Base-by-base conservation (phyloP, 2,329 filamentous ascomycete genomes). In the Penicillium oxalicum region DNA sequence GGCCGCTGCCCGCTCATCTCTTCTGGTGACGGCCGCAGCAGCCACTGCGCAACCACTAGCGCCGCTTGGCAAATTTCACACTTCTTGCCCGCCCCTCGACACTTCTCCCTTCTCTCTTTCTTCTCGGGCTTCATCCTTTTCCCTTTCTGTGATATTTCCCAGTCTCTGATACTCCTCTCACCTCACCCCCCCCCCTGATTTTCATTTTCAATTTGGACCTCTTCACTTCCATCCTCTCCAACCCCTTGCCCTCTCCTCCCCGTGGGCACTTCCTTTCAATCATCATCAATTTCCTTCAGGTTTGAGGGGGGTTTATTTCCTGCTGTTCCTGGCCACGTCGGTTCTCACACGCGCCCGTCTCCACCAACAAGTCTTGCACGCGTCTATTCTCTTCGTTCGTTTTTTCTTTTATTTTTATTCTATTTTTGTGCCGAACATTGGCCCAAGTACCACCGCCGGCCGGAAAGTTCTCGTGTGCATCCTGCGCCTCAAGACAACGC, bases 1-100 rank as follows among this genome's bases (percentile, higher is more conserved):
- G 29, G 29, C 29, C 29, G 29, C 29, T 24, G 25, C 38, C 25
- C 18, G 18, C 38, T 40, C 25, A 28, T 29, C 32, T 28, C 29
- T 26, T 37, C 34, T 51, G 28, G 55, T 58, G 56, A 58, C 56
- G 51, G 55, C 43, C 51, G 36, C 40, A 49, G 48, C 48, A 58
- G 55, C 29, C 29, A 32, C 56, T 59, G 42, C 58, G 38, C 53
- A 59, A 59, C 58, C 58, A 58, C 56, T 60, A 60, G 58, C 52
- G 56, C 38, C 25, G 37, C 54, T 59, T 59, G 57, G 56, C 57
- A 42, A 57, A 51, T 60, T 60, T 53, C 51, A 50, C 56, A 57
- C 57, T 59, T 58, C 56, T 47, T 57, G 54, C 56, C 56, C 59
- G 55, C 58, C 58, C 58, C 58, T 60, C 58, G 58, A 60, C 57